phyloP scores from a whole-genome alignment of 495 filamentous ascomycete genomes.

The Saxophila tyrrhenica region DNA sequence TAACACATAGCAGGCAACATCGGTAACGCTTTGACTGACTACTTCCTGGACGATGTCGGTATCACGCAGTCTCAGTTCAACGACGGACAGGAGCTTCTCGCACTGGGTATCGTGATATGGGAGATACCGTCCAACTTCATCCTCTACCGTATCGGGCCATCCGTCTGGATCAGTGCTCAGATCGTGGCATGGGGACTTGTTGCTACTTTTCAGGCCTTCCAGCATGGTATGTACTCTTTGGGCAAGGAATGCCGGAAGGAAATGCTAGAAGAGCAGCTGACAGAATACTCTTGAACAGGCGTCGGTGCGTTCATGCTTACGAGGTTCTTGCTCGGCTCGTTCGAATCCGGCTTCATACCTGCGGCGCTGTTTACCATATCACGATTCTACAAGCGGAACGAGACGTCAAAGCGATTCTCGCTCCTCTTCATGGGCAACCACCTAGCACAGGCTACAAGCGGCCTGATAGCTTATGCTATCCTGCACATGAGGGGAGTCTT shows the following conservation, averaged over 20 bases:
- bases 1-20: conserved; percentile 4
- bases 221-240: conserved; percentile 24
- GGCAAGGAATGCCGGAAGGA: neutral
- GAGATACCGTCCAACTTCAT: conserved; percentile 42
- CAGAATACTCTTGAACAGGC: conserved; percentile 3
- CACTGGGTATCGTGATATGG: conserved; percentile 44
- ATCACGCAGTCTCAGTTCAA: conserved; percentile 50
- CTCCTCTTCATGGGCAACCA: conserved; percentile 46
- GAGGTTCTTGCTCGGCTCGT: conserved; percentile 43
- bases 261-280: neutral
- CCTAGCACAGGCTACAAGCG: conserved; percentile 42
- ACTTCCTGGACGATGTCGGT: conserved; percentile 33
- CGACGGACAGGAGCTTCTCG: conserved; percentile 43
- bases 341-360: conserved; percentile 50
- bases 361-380: conserved; percentile 48
- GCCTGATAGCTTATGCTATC: conserved; percentile 40
- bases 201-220: conserved; percentile 48
- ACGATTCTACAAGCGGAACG: conserved; percentile 48
- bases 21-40: conserved; percentile 13
- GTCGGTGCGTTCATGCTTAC: conserved; percentile 42
- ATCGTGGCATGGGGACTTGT: conserved; percentile 45
- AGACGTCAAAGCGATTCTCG: conserved; percentile 43
- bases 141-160: conserved; percentile 43
- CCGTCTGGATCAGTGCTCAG: conserved; percentile 43
- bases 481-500: conserved; percentile 39